phyloP scores from a whole-genome alignment of 2,329 filamentous ascomycete genomes.

The Tolypocladium nubicola region DNA sequence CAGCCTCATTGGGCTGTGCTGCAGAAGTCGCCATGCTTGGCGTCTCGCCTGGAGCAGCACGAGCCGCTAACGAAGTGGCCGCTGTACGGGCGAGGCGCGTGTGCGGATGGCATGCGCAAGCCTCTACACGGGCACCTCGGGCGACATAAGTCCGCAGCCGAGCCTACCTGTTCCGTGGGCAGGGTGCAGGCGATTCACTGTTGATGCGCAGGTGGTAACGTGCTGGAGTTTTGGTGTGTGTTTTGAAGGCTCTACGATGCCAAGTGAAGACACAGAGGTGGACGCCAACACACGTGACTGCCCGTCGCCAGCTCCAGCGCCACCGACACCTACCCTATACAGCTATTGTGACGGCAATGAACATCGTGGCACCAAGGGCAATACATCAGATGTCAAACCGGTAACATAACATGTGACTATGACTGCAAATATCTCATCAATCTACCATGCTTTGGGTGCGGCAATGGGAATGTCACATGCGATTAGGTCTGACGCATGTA shows the following conservation, averaged over 20 bases:
- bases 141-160: not conserved
- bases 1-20: conserved; percentile 9
- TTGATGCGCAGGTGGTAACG: not conserved
- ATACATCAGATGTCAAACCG: not conserved
- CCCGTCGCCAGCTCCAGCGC: not conserved
- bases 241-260: conserved; percentile 9
- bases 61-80: not conserved
- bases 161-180: not conserved
- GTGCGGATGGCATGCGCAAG: not conserved
- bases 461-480: not conserved
- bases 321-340: not conserved
- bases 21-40: conserved; percentile 16
- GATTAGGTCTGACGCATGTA: not conserved
- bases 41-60: not conserved
- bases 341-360: not conserved
- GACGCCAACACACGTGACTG: conserved; percentile 1
- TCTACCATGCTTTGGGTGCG: not conserved
- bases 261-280: not conserved
- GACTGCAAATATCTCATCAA: too few species aligned
- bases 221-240: not conserved
- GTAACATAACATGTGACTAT: too few species aligned
- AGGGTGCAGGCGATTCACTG: not conserved
- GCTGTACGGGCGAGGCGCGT: not conserved
- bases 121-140: not conserved
- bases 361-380: not conserved